Percentiles rank a stretch among this genome's conserved stretches.
These are phyloP conservation scores for Alisma plantagoaquatica DNA, from an alignment of 106 monocot genomes.

Conservation along the genomic window DNA sequence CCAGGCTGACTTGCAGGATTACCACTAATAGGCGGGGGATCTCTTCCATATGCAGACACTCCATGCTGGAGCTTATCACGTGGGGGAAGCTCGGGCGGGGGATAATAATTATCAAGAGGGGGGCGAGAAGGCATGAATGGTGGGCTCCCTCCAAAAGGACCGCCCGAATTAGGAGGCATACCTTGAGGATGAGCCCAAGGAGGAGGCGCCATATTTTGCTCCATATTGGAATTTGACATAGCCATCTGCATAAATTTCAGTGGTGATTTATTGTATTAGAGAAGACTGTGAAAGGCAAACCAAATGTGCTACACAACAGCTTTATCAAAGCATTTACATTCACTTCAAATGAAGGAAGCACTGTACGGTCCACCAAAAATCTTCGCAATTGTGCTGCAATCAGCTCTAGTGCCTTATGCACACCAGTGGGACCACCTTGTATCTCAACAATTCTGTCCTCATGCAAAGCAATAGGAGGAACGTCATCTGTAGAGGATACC, in stretches of 20 bases:
- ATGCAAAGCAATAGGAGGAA: slow-evolving; percentile 40
- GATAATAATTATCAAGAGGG: slow-evolving; percentile 50
- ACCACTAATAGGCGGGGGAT: slow-evolving; percentile 29
- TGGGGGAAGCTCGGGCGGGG: slow-evolving; percentile 44
- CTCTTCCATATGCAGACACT: slow-evolving; percentile 61
- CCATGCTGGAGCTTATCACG: slow-evolving; percentile 55
- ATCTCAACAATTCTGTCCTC: slow-evolving; percentile 85
- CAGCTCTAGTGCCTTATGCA: slow-evolving; percentile 60
- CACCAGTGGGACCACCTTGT: slow-evolving; percentile 59
- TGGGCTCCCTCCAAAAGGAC: slow-evolving; percentile 35
- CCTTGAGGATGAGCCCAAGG: slow-evolving; percentile 57
- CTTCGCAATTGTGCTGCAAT: slow-evolving; percentile 58
- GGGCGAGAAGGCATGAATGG: slow-evolving; percentile 40
- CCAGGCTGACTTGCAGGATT: slow-evolving; percentile 16
- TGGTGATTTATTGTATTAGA: no score
- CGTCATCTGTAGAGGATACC: slow-evolving; percentile 40
- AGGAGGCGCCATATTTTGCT: slow-evolving; percentile 42
- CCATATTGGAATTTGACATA: slow-evolving; percentile 32
- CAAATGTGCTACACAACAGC: no score
- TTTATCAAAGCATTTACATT: slow-evolving; percentile 51
- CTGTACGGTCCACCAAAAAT: slow-evolving; percentile 78
- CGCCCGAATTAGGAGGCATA: slow-evolving; percentile 34
- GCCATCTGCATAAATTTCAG: slow-evolving; percentile 50
- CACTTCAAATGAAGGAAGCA: slow-evolving; percentile 76
- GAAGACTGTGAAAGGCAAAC: no score